phyloP scores from a whole-genome alignment of 225 moss, liverwort and hornwort species.

The Rhytidiadelphus loreus region DNA sequence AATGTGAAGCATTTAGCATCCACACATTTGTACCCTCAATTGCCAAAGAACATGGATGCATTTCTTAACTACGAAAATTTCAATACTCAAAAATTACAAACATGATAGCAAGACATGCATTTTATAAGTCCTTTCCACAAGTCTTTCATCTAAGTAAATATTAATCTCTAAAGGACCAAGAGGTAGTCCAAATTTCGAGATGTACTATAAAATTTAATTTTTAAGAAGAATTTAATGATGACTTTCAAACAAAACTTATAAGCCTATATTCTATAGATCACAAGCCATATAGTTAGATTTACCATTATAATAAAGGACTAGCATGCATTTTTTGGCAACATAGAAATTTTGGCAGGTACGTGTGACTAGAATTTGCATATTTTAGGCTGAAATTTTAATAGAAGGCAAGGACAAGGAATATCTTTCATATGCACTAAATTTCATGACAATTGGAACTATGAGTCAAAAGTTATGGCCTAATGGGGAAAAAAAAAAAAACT shows the following conservation, averaged over 20 bases:
- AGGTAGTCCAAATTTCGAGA: background rate
- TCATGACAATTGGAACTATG: no score
- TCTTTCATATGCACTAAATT: no score
- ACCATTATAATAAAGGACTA: background rate
- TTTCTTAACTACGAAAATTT: background rate
- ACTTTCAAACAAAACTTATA: background rate
- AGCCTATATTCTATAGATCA: background rate
- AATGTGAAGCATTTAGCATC: background rate
- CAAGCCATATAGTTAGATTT: background rate
- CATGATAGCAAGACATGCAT: background rate
- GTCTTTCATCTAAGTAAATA: background rate
- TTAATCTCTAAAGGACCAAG: background rate
- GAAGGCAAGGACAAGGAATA: no score
- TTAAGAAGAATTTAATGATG: background rate
- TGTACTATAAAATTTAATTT: background rate
- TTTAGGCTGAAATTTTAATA: no score
- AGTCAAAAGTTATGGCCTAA: no score
- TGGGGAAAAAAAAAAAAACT: no score
- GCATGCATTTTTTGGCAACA: no score
- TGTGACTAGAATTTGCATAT: no score
- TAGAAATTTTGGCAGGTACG: no score
- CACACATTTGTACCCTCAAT: background rate
- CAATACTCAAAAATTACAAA: background rate
- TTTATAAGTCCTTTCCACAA: background rate
- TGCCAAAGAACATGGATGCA: background rate